Evolutionary conservation across 768 basidiomycete genomes (phyloP), one percentile per base, ranked within the genome.

Genomic region (Fomitopsis serialis): DNA sequence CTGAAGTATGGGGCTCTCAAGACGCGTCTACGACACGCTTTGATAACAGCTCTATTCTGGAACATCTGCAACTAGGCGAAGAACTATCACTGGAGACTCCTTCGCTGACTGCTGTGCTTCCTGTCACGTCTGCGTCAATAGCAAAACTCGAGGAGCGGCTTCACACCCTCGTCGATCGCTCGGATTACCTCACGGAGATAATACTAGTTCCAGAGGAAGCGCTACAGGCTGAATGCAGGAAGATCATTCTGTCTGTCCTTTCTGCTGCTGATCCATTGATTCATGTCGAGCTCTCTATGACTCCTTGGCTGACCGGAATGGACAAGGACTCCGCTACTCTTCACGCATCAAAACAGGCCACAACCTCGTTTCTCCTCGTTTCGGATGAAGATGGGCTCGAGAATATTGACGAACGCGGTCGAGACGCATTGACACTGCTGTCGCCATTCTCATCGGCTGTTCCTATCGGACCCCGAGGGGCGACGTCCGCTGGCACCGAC

Each of bases 281-380:
- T 19, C 71, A 74, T 53, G 73, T 78, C 2, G 76, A 80, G 32
- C 58, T 83, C 3, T 70, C 73, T 17, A 52, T 82, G 7, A 60
- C 66, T 29, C 63, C 70, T 11, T 72, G 69, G 59, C 54, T 50
- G 32, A 59, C 48, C 42, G 58, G 57, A 29, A 29, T 60, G 24
- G 63, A 61, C 53, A 45, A 54, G 48, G 63, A 50, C 25, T 19
- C 52, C 36, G 73, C 60, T 22, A 60, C 66, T 35, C 54, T 84
- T n/a, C 64, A 66, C 23, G 64, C 67, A 23, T 68, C 73, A 27
- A 58, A 70, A 5, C 72, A 70, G 25, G 67, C 72, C 23, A 67
- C 74, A 12, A 77, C 79, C 0, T 71, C 76, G 23, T 79, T 78
- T 74, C 61, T 79, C 9, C 72, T 87, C 12, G 48, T 86, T 8